Evolutionary conservation across 805 yeast genomes (phyloP).

Genomic region (Saturnispora bothae): DNA sequence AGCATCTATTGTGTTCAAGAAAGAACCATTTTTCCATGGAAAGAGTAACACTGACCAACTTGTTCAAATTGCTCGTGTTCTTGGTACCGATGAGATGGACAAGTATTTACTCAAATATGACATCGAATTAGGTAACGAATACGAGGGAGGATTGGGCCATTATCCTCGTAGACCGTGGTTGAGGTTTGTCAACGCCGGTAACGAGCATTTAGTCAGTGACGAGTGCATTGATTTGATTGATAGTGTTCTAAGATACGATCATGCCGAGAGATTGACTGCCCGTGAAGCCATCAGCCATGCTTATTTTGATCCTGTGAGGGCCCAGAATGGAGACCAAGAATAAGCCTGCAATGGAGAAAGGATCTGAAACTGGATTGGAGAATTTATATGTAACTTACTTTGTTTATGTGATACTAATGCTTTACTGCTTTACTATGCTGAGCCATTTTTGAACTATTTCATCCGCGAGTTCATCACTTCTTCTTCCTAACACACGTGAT

Average conservation of each 20-base stretch:
- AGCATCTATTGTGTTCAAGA: constrained; percentile 81
- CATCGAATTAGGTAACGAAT: constrained; percentile 60
- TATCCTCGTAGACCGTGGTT: constrained; percentile 84
- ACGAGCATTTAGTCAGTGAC: constrained; percentile 54
- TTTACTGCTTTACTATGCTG: no score
- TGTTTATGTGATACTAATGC: no score
- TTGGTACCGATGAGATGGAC: constrained; percentile 76
- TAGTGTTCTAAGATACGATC: constrained; percentile 72
- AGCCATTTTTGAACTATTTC: no score
- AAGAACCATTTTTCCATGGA: constrained; percentile 90
- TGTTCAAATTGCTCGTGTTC: constrained; percentile 76
- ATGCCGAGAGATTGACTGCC: constrained; percentile 80
- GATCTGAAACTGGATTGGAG: no score
- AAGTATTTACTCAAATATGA: constrained; percentile 63
- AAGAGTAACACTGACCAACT: constrained; percentile 84
- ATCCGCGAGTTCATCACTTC: no score
- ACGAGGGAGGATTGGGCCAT: constrained; percentile 64
- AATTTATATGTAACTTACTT: no score
- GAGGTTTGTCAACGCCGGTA: constrained; percentile 59
- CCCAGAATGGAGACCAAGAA: constrained; percentile 9
- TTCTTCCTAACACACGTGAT: no score
- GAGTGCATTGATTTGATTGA: constrained; percentile 78
- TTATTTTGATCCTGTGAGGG: constrained; percentile 27
- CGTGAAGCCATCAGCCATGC: constrained; percentile 75
- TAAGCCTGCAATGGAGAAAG: no score